Base-by-base conservation (phyloP, 75 land plant genomes). In the Pinus taeda region DNA sequence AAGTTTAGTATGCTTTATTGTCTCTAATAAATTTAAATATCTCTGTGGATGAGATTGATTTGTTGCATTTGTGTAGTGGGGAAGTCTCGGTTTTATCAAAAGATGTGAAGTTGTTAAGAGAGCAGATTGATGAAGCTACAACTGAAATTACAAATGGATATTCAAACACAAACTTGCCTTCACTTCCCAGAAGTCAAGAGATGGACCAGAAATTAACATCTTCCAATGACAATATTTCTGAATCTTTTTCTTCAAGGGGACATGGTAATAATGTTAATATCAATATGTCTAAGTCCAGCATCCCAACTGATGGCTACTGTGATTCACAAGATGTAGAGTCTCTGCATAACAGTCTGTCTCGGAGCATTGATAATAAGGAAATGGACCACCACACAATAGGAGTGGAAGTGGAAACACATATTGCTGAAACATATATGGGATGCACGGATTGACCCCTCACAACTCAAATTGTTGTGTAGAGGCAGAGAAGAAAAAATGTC, bases 81-180 rank as follows among this genome's bases (percentile, higher is more conserved):
- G 94, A 94, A 85, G 81, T 94, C 49, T 76, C 91, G 60, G 88
- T 92, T 37, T 78, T 94, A 15, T 90, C 86, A n/a, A n/a, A n/a
- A n/a, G n/a, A n/a, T n/a, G n/a, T 74, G 88, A 94, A 69, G 95
- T 92, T 76, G 33, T 80, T 90, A 66, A 92, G 90, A 75, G 82
- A 85, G 65, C 82, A 82, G 70, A 80, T 91, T 60, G 90, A 90
- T 57, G 77, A 59, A 2, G 79, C 81, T 24, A 66, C 4, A 33
- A 24, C 24, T 8, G 4, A 4, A 8, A 7, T 60, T 18, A 42
- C 49, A 7, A 37, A n/a, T 67, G 71, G 49, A 67, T 37, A 18
- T 67, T 37, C 6, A 8, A 67, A 37, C 39, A 8, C 20, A 67
- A 67, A 39, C 18, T 49, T 67, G 2, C 12, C 49, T 39, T 9